Evolutionary conservation across 2,329 filamentous ascomycete species (phyloP).

Genomic region (Colletotrichum truncatum): DNA sequence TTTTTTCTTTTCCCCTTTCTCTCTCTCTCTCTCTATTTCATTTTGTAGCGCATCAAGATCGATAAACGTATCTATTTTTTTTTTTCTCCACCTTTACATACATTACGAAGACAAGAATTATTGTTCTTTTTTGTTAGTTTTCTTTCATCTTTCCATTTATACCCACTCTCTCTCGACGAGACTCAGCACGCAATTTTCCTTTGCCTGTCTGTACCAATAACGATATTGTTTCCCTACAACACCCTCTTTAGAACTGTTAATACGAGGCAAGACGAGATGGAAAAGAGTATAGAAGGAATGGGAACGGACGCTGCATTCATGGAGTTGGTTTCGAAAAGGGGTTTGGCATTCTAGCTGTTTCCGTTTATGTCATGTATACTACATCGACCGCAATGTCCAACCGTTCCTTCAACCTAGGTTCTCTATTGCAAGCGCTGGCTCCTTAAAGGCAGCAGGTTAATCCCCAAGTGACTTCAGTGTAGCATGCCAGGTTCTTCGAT

Average conservation of each 20-base stretch:
- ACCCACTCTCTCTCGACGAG: slow-evolving; percentile 25
- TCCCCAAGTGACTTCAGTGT: too few relatives aligned
- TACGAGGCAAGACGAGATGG: slow-evolving; percentile 1
- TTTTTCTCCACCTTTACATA: neutral
- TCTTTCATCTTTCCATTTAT: slow-evolving; percentile 18
- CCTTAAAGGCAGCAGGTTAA: neutral
- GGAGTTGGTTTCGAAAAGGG: slow-evolving; percentile 21
- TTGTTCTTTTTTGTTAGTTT: too few relatives aligned
- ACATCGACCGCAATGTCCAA: neutral
- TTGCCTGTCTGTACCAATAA: slow-evolving; percentile 12
- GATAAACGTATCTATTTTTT: neutral
- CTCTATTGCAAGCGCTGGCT: neutral
- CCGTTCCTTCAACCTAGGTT: neutral
- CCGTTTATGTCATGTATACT: slow-evolving; percentile 8
- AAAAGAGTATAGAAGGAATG: neutral
- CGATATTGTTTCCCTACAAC: neutral
- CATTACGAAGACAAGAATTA: slow-evolving; percentile 9
- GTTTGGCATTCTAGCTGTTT: slow-evolving; percentile 13
- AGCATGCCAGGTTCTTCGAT: too few relatives aligned
- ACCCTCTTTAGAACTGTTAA: slow-evolving; percentile 15
- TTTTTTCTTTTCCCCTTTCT: too few relatives aligned
- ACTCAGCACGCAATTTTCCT: neutral
- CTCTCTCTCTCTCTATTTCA: too few relatives aligned
- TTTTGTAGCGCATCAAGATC: too few relatives aligned
- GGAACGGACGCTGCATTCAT: neutral